Evolutionary conservation across 352 stramenopile species (phyloP).

Genomic region (Thraustochytrium sp.): DNA sequence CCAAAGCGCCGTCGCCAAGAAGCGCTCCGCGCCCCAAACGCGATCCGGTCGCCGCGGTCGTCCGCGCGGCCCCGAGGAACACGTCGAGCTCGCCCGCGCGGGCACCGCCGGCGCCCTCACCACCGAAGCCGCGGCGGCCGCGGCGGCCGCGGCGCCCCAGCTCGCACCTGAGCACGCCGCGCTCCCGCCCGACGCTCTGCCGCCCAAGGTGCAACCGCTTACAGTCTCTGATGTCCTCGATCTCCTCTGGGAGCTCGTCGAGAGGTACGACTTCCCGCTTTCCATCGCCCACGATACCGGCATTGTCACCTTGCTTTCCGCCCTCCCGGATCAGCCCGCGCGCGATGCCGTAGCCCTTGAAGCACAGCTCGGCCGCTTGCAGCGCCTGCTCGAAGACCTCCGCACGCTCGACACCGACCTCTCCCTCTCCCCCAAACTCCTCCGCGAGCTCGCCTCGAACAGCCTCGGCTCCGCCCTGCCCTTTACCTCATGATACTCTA

Average conservation of each 20-base stretch:
- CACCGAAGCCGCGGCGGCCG: no score
- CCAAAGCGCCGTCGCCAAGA: not conserved
- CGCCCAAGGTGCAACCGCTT: not conserved
- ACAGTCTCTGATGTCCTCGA: not conserved
- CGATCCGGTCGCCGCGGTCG: no score
- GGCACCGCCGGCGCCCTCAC: no score
- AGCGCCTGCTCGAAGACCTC: not conserved
- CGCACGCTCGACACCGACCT: not conserved
- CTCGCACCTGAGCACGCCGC: no score
- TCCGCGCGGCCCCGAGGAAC: no score
- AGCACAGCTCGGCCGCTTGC: not conserved
- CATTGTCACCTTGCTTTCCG: not conserved
- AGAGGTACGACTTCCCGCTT: not conserved
- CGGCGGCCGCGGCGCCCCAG: no score
- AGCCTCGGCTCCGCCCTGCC: not conserved
- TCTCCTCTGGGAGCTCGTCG: not conserved
- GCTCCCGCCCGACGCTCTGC: no score
- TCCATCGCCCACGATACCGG: not conserved
- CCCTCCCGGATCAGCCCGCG: not conserved
- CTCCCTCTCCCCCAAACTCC: not conserved
- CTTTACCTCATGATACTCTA: not conserved
- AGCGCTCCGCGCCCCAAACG: no score
- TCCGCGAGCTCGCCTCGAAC: not conserved
- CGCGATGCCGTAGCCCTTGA: not conserved
- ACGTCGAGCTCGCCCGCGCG: no score